A percentile compares a stretch with the other conserved stretches of the same genome.
Evolutionary conservation across 225 moss, liverwort and hornwort genomes (phyloP).

Genomic region (Climacium dendroides): DNA sequence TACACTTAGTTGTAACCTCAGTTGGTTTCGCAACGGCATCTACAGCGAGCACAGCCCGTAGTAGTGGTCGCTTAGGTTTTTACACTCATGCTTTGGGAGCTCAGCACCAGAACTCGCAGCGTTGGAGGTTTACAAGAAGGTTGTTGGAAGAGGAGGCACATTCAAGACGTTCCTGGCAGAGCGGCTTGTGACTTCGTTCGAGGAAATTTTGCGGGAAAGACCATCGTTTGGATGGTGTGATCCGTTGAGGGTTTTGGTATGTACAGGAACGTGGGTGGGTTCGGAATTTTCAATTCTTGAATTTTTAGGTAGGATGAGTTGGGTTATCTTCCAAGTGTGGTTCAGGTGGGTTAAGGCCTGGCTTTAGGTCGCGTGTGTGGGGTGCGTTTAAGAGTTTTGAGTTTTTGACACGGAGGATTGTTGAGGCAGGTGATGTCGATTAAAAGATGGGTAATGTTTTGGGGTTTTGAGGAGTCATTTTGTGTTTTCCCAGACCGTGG

Average conservation of each 20-base stretch:
- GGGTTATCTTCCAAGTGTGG: background rate
- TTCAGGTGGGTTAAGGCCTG: background rate
- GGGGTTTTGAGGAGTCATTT: background rate
- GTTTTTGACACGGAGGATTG: background rate
- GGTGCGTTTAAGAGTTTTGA: background rate
- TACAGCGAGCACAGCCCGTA: background rate
- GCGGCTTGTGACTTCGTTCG: background rate
- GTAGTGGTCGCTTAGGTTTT: background rate
- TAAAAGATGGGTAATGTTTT: background rate
- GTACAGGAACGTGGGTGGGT: background rate
- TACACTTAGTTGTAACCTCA: background rate
- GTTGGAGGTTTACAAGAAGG: background rate
- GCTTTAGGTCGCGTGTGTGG: background rate
- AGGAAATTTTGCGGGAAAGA: background rate
- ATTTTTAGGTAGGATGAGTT: background rate
- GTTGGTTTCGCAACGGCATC: background rate
- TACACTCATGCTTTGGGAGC: background rate
- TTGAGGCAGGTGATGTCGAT: background rate
- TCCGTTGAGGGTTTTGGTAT: background rate
- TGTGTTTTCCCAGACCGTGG: background rate
- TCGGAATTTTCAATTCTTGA: background rate
- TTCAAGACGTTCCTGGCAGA: background rate
- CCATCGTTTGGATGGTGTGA: slow-evolving; percentile 2
- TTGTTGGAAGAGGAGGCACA: background rate
- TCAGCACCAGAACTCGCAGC: background rate